Evolutionary conservation across 495 filamentous ascomycete genomes (phyloP).

Genomic region (Penicillium salamii): DNA sequence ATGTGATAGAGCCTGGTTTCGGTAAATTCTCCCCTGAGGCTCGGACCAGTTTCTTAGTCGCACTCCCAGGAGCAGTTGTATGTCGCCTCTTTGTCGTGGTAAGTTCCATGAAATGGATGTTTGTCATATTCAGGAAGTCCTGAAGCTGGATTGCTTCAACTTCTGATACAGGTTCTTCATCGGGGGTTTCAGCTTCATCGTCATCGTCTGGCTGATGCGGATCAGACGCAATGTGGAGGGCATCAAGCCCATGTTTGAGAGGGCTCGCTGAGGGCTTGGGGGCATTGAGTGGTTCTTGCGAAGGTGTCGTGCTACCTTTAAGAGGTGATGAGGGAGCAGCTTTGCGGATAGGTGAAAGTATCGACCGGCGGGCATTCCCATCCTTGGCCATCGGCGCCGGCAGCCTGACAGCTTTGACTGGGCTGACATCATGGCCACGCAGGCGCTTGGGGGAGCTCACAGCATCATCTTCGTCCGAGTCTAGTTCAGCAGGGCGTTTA

Average conservation of each 20-base stretch:
- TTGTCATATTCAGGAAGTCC: slow-evolving; percentile 91
- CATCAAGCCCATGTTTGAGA: slow-evolving; percentile 22
- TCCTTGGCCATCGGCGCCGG: slow-evolving; percentile 63
- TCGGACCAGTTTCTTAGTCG: slow-evolving; percentile 35
- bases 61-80: slow-evolving; percentile 64
- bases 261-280: slow-evolving; percentile 22
- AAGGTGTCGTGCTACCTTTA: slow-evolving; percentile 36
- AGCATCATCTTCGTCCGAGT: slow-evolving; percentile 62
- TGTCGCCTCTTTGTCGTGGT: slow-evolving; percentile 87
- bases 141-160: slow-evolving; percentile 78
- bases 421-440: slow-evolving; percentile 68
- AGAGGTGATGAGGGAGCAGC: slow-evolving; percentile 28
- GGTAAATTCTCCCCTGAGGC: slow-evolving; percentile 42
- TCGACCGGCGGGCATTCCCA: slow-evolving; percentile 58
- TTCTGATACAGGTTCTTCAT: slow-evolving; percentile 30
- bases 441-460: slow-evolving; percentile 65
- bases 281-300: slow-evolving; percentile 18
- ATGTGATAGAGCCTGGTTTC: slow-evolving; percentile 37
- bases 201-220: slow-evolving; percentile 20
- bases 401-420: slow-evolving; percentile 71
- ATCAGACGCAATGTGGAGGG: slow-evolving; percentile 23
- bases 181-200: slow-evolving; percentile 10
- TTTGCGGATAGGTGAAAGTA: slow-evolving; percentile 46
- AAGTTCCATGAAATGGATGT: slow-evolving; percentile 95
- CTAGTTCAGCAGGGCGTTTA: slow-evolving; percentile 70